phyloP scores from a whole-genome alignment of 768 basidiomycete genomes.

The Tylopilus subfusipes region DNA sequence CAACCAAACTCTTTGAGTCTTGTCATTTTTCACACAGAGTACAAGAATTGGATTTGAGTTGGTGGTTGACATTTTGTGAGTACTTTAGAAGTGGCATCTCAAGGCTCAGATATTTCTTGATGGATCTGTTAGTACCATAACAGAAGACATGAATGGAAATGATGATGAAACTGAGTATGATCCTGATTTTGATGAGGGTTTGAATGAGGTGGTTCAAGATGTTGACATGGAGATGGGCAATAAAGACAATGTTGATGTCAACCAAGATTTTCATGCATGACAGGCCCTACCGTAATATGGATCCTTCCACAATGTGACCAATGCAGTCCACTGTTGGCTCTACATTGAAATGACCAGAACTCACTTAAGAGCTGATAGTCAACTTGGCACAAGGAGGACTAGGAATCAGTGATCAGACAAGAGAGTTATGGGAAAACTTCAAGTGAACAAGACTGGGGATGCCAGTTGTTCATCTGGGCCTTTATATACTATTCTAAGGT shows the following conservation, averaged over 20 bases:
- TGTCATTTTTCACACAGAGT: conserved; percentile 1
- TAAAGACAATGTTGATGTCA: conserved; percentile 41
- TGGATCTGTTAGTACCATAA: conserved; percentile 73
- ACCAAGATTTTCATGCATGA: conserved; percentile 43
- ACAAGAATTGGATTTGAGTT: conserved; percentile 89
- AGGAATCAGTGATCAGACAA: too few species aligned
- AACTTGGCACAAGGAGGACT: too few species aligned
- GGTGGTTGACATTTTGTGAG: conserved; percentile 90
- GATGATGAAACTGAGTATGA: conserved; percentile 69
- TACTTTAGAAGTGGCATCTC: conserved; percentile 90
- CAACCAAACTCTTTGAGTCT: not conserved
- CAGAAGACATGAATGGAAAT: conserved; percentile 60
- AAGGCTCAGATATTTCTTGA: conserved; percentile 76
- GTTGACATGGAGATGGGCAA: conserved; percentile 35
- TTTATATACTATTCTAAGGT: too few species aligned
- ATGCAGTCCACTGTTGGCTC: conserved; percentile 11
- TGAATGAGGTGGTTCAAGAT: conserved; percentile 28
- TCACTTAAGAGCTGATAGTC: too few species aligned
- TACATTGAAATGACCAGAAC: too few species aligned
- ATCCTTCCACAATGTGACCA: conserved; percentile 10
- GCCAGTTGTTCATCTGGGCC: too few species aligned
- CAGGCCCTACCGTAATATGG: conserved; percentile 19
- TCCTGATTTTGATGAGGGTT: conserved; percentile 38
- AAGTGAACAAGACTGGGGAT: too few species aligned
- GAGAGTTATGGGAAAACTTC: too few species aligned